A percentile compares a stretch with the other conserved stretches of the same genome.
Conservation (phyloP, 2,329 filamentous ascomycete species). For the Helminthosporium solani region DNA sequence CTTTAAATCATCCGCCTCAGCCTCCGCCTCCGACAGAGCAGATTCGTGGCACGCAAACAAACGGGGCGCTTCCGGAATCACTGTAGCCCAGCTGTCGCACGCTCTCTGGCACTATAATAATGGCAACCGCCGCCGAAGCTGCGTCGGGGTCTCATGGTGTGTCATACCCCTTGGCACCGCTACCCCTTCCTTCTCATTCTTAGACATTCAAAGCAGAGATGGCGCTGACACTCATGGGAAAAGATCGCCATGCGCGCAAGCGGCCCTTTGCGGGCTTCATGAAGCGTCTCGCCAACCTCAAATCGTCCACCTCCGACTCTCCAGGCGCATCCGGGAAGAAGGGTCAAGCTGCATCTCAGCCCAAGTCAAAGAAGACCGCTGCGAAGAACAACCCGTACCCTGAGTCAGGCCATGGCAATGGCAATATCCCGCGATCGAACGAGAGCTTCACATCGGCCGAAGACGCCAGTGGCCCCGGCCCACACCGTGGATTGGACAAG, state of each 20-base stretch:
- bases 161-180: conserved; percentile 8
- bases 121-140: conserved; percentile 50
- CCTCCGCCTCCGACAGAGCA: too few relatives aligned
- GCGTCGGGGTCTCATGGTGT: conserved; percentile 47
- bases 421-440: conserved; percentile 40
- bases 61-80: too few relatives aligned
- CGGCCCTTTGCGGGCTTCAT: conserved; percentile 92
- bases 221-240: conserved; percentile 33
- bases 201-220: conserved; percentile 4
- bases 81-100: conserved; percentile 5
- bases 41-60: too few relatives aligned
- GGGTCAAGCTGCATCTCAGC: conserved; percentile 24
- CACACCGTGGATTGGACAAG: conserved; percentile 57
- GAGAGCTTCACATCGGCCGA: conserved; percentile 61
- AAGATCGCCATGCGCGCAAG: conserved; percentile 73
- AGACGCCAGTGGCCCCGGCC: conserved; percentile 47
- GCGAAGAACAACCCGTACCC: conserved; percentile 91
- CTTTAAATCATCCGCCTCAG: conserved; percentile 19
- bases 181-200: conserved; percentile 5
- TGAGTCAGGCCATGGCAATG: conserved; percentile 66
- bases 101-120: conserved; percentile 22
- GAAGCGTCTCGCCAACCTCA: conserved; percentile 88
- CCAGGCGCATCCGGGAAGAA: conserved; percentile 45
- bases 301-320: conserved; percentile 67
- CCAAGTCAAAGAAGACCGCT: conserved; percentile 59